A percentile compares a stretch with the other conserved stretches of the same genome.
These are phyloP conservation scores for Globisporangium cystogenes DNA, from an alignment of 352 stramenopile genomes.

Conservation along the genomic window DNA sequence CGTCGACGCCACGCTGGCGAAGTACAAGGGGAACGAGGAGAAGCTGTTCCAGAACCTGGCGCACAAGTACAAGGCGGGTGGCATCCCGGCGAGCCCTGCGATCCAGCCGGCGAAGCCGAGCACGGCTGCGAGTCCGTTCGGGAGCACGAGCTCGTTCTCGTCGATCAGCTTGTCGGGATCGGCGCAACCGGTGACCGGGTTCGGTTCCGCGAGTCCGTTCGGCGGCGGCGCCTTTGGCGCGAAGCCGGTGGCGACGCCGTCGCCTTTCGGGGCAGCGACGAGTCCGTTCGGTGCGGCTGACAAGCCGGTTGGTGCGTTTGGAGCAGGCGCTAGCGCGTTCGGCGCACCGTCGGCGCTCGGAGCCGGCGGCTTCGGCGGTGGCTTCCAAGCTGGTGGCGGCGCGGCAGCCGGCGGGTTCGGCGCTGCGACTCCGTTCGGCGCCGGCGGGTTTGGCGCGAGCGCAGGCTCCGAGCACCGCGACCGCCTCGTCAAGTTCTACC, in stretches of 20 bases:
- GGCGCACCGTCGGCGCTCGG: conserved; percentile 9
- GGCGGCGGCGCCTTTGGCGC: conserved; percentile 33
- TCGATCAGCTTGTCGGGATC: conserved; percentile 21
- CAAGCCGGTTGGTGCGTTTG: conserved; percentile 5
- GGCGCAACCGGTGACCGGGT: conserved; percentile 15
- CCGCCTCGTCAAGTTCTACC: conserved; percentile 58
- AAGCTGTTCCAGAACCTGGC: conserved; percentile 71
- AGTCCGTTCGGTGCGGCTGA: conserved; percentile 15
- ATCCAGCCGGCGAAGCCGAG: conserved; percentile 31
- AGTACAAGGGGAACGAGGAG: conserved; percentile 86
- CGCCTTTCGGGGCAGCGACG: conserved; percentile 36
- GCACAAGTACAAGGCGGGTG: conserved; percentile 56
- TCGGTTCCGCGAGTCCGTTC: conserved; percentile 29
- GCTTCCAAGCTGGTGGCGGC: neutral
- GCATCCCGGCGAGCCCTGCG: conserved; percentile 28
- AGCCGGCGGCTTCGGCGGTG: conserved; percentile 10
- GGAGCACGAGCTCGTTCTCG: conserved; percentile 42
- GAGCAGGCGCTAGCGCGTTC: conserved; percentile 7
- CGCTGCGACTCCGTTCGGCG: conserved; percentile 21
- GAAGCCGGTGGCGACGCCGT: conserved; percentile 19
- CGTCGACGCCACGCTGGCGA: conserved; percentile 84
- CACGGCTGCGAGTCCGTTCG: conserved; percentile 54
- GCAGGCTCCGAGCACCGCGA: conserved; percentile 44
- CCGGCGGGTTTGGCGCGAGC: conserved; percentile 26
- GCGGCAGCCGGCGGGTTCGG: neutral